phyloP scores from a whole-genome alignment of 345 rosid species.

The Dipteronia dyeriana region DNA sequence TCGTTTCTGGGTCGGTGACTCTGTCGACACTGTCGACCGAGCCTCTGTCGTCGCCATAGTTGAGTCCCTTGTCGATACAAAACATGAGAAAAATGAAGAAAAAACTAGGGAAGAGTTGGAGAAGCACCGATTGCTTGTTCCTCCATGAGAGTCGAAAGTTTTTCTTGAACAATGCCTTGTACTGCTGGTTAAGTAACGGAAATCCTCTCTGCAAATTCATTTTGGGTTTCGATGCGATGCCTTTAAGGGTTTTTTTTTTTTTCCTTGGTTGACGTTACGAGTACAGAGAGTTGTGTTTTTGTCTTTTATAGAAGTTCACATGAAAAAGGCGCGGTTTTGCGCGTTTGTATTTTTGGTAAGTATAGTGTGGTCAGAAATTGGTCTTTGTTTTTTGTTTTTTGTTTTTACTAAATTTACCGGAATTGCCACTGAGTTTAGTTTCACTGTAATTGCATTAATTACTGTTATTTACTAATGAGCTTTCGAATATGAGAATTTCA shows the following conservation, averaged over 20 bases:
- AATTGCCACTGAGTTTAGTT: neutral
- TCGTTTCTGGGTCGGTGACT: neutral
- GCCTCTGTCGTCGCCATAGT: neutral
- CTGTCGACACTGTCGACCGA: neutral
- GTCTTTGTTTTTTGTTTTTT: neutral
- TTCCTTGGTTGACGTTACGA: neutral
- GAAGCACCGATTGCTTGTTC: neutral
- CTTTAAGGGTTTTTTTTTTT: too few species aligned
- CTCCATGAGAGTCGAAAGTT: neutral
- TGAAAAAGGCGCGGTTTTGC: neutral
- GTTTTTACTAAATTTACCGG: neutral
- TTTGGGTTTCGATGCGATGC: neutral
- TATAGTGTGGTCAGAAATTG: neutral
- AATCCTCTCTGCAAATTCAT: slow-evolving; percentile 2
- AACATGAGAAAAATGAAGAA: slow-evolving; percentile 2
- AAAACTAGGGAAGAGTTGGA: neutral
- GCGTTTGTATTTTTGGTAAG: neutral
- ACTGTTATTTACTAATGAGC: too few species aligned
- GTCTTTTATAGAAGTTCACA: neutral
- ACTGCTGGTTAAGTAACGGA: neutral
- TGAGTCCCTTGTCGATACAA: neutral
- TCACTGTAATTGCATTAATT: too few species aligned
- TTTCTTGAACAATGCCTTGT: neutral
- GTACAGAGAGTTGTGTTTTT: neutral
- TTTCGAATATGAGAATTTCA: too few species aligned